A percentile compares a stretch with the other conserved stretches of the same genome.
Conservation (phyloP, 139 green algal species). For the Nannochloris sp. region DNA sequence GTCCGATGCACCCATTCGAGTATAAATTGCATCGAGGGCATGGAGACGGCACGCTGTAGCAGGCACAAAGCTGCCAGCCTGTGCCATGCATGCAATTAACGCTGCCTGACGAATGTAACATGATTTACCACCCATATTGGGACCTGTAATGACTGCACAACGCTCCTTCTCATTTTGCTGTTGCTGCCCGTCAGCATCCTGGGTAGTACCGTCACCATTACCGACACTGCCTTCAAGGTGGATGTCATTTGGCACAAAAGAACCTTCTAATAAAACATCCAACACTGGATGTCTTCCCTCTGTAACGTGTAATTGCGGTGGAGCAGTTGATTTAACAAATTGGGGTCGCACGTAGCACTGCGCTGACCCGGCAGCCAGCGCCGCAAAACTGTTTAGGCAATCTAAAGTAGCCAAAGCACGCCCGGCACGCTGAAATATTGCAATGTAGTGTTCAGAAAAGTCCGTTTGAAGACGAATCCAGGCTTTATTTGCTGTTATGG, state of each 20-base stretch:
- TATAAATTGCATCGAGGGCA: constrained; percentile 74
- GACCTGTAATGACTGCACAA: constrained; percentile 58
- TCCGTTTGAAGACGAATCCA: constrained; percentile 48
- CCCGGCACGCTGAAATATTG: constrained; percentile 46
- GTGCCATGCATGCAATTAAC: constrained; percentile 81
- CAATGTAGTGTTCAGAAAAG: constrained; percentile 39
- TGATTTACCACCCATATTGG: constrained; percentile 92
- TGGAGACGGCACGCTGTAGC: constrained; percentile 46
- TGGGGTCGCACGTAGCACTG: constrained; percentile 25
- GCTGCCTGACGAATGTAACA: constrained; percentile 50
- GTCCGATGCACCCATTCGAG: constrained; percentile 88
- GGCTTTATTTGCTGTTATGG: constrained; percentile 17
- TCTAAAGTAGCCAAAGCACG: constrained; percentile 66
- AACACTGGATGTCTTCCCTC: constrained; percentile 68
- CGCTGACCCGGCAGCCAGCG: constrained; percentile 19
- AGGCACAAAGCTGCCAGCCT: constrained; percentile 83
- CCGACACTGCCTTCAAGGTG: constrained; percentile 5
- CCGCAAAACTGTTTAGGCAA: constrained; percentile 60
- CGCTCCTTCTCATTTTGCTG: background rate
- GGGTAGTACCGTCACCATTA: background rate
- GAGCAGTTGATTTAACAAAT: constrained; percentile 20
- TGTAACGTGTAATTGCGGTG: constrained; percentile 42
- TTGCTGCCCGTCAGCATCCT: background rate
- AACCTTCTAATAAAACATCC: constrained; percentile 49
- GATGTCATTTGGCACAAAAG: constrained; percentile 63